Conservation (phyloP, 441 rosid genomes). For the Populus hybrid region DNA sequence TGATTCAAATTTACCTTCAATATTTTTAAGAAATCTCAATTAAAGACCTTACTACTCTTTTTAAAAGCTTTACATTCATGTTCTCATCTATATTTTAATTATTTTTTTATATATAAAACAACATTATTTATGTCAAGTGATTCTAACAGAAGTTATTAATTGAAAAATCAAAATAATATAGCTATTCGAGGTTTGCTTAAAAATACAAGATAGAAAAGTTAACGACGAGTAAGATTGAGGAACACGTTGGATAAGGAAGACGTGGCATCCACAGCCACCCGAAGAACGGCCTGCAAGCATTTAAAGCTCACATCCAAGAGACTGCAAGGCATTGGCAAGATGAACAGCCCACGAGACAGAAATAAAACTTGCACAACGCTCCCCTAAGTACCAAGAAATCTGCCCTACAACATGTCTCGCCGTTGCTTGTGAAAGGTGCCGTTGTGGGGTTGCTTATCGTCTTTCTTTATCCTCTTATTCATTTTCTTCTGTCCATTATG, state of each 20-base stretch:
- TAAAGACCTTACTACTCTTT: neutral
- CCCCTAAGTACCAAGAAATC: neutral
- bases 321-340: neutral
- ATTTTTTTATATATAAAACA: too few relatives aligned
- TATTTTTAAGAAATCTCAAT: neutral
- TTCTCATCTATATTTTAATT: neutral
- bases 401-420: neutral
- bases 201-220: too few relatives aligned
- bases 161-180: neutral
- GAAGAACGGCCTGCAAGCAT: neutral
- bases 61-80: neutral
- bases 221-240: too few relatives aligned
- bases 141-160: neutral
- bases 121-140: neutral
- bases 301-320: neutral
- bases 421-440: slow-evolving; percentile 3
- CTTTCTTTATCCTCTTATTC: neutral
- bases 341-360: neutral
- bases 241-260: neutral
- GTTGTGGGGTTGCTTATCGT: slow-evolving; percentile 10
- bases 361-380: neutral
- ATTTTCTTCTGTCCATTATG: too few relatives aligned
- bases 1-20: neutral
- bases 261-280: too few relatives aligned
- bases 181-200: too few relatives aligned